Conservation (phyloP, 495 filamentous ascomycete genomes). For the Aspergillus ellipticus region DNA sequence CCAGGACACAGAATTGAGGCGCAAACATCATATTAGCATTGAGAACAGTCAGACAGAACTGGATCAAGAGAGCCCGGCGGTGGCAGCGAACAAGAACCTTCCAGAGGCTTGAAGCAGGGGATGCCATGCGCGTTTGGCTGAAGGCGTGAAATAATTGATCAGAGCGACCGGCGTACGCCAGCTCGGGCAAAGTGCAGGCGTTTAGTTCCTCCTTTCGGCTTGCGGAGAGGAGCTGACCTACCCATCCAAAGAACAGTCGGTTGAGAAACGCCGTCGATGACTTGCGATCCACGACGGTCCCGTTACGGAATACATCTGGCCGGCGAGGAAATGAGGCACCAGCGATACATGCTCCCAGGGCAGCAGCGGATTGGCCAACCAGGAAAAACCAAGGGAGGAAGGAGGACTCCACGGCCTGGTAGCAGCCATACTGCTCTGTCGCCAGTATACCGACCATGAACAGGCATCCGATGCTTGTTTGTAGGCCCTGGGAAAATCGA, state of each 20-base stretch:
- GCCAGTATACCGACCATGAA: not conserved
- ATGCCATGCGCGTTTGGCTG: not conserved
- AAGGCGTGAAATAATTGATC: not conserved
- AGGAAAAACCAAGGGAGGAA: not conserved
- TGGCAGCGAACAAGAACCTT: not conserved
- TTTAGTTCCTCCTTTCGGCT: not conserved
- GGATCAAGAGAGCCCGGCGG: not conserved
- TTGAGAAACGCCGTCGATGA: not conserved
- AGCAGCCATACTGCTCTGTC: not conserved
- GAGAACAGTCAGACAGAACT: not conserved
- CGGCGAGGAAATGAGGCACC: not conserved
- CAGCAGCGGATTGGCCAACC: not conserved
- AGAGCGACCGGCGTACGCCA: not conserved
- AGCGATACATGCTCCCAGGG: not conserved
- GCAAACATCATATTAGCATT: not conserved
- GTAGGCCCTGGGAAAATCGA: not conserved
- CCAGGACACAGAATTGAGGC: not conserved
- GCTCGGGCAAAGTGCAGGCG: not conserved
- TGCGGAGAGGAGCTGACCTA: not conserved
- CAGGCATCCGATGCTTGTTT: not conserved
- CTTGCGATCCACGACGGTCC: not conserved
- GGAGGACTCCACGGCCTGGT: not conserved
- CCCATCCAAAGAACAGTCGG: not conserved
- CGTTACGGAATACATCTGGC: not conserved
- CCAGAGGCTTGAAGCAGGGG: not conserved